Evolutionary conservation across 345 rosid species (phyloP).

Genomic region (Boechera stricta): DNA sequence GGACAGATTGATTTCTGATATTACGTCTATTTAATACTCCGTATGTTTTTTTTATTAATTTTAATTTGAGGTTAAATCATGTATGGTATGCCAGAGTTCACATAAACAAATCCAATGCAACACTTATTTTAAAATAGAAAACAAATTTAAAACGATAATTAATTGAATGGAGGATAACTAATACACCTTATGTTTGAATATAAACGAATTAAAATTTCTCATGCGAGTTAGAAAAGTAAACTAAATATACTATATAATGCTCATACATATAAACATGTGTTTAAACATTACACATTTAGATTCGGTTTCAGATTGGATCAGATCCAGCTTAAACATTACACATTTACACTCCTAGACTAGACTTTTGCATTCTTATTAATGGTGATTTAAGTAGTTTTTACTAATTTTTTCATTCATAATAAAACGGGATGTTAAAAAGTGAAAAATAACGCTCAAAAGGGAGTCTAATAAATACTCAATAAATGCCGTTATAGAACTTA

Average conservation of each 20-base stretch:
- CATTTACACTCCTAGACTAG: too few relatives aligned
- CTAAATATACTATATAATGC: not conserved
- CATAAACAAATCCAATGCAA: not conserved
- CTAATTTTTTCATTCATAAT: not conserved
- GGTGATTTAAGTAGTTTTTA: not conserved
- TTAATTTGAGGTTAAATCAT: not conserved
- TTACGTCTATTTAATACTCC: not conserved
- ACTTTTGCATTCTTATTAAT: not conserved
- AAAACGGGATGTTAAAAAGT: not conserved
- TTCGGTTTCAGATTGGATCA: too few relatives aligned
- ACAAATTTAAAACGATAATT: not conserved
- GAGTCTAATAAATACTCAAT: slow-evolving; percentile 1
- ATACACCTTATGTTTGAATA: not conserved
- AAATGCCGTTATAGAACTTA: slow-evolving; percentile 2
- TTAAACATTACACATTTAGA: too few relatives aligned
- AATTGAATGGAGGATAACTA: not conserved
- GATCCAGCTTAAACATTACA: too few relatives aligned
- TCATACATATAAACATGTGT: not conserved
- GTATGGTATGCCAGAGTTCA: not conserved
- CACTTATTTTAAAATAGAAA: not conserved
- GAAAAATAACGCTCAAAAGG: not conserved
- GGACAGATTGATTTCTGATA: not conserved
- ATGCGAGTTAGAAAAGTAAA: not conserved
- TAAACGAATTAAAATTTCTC: not conserved
- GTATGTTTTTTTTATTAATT: not conserved